Base-by-base conservation (phyloP, 768 basidiomycete species). In the Hericium rajendrae region DNA sequence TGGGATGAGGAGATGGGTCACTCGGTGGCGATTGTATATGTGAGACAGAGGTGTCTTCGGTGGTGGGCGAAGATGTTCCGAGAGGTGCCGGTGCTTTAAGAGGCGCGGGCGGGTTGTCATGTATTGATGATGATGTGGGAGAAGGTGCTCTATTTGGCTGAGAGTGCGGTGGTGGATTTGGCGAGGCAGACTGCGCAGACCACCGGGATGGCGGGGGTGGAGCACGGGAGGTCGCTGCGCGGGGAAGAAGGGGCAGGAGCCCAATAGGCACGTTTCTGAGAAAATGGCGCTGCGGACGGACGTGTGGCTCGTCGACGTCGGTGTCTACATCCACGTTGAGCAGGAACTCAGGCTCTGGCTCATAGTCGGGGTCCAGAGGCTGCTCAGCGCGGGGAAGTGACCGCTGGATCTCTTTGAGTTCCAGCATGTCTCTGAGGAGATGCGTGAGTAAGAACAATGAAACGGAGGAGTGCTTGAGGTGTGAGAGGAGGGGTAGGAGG, bases 351-450 rank as follows among this genome's bases (percentile, higher is more conserved):
- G 43, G 43, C 20, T 46, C 43, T 6, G 43, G n/a, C 43, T 46
- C 43, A 32, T 57, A 52, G n/a, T 62, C 60, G 6, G 60, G 60
- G 39, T 61, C 57, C 38, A 43, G 10, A 11, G 57, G 57, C 48
- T 63, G 62, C 6, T 54, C 0, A 38, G 62, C 62, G 13, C 56
- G 62, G 6, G 62, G 62, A 12, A 63, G 62, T n/a, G 62, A 62
- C 18, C 55, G 57, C 37, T 61, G 62, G 2, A 63, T 63, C 55
- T 61, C 62, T 18, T 63, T 63, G 6, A 63, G 62, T 43, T 63
- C 62, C 2, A 63, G 60, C 53, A 63, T 52, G 26, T 63, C 62
- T 52, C 62, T 63, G 61, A 32, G 15, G 50, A 8, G 32, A 32
- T 6, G 32, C 9, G 32, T 32, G 32, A 32, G 56, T 53, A 11